These are phyloP conservation scores for Mortierella polycephala DNA, from an alignment of 371 early-diverging fungal genomes.

Conservation along the genomic window DNA sequence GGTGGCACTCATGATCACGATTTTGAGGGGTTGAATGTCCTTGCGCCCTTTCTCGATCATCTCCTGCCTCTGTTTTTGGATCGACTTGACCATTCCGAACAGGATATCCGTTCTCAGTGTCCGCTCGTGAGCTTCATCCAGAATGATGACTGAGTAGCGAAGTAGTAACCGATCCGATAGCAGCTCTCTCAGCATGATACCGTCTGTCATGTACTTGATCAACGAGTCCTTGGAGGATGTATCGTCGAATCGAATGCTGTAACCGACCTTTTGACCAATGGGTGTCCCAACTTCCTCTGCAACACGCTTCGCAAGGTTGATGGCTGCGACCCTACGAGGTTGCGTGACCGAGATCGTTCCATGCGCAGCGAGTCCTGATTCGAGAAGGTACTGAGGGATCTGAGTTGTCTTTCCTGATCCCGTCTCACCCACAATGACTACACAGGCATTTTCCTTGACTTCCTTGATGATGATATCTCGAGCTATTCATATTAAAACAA, in stretches of 20 bases:
- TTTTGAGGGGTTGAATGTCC: slow-evolving; percentile 72
- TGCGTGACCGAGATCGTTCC: slow-evolving; percentile 94
- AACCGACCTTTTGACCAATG: slow-evolving; percentile 88
- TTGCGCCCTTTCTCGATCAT: slow-evolving; percentile 55
- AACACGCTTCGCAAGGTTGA: slow-evolving; percentile 93
- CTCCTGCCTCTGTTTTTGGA: slow-evolving; percentile 75
- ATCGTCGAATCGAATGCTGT: slow-evolving; percentile 97
- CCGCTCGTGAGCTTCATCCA: slow-evolving; percentile 99
- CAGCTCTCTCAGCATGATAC: slow-evolving; percentile 96
- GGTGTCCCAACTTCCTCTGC: slow-evolving; percentile 87
- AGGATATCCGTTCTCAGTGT: slow-evolving; percentile 97
- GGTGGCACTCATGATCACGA: slow-evolving; percentile 98
- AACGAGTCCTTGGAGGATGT: slow-evolving; percentile 83
- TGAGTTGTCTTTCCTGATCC: slow-evolving; percentile 78
- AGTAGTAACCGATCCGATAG: slow-evolving; percentile 83
- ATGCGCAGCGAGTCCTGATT: slow-evolving; percentile 72
- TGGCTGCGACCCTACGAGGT: slow-evolving; percentile 98
- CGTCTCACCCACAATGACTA: slow-evolving; percentile 74
- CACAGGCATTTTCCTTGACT: slow-evolving; percentile 63
- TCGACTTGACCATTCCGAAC: slow-evolving; percentile 92
- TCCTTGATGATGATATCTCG: slow-evolving; percentile 66
- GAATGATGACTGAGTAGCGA: slow-evolving; percentile 87
- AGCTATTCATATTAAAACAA: slow-evolving; percentile 44
- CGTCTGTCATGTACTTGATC: slow-evolving; percentile 98
- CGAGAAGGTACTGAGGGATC: slow-evolving; percentile 91